Base-by-base conservation (phyloP, 2,329 filamentous ascomycete species). In the Nannizziopsis barbatae region DNA sequence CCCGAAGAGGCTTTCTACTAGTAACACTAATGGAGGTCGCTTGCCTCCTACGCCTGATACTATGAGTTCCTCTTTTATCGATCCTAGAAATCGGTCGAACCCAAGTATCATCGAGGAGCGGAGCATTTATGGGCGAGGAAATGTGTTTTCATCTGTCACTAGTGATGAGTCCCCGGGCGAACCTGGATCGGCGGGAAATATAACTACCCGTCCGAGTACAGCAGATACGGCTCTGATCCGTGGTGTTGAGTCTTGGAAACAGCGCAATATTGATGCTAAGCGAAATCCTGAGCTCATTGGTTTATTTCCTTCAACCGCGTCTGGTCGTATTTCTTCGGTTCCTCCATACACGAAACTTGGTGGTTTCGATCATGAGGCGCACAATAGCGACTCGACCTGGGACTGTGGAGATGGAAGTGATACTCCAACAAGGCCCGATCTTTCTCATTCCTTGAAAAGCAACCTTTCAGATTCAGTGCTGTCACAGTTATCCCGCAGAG, bases 1-100 rank as follows among this genome's bases (percentile, higher is more conserved):
- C 14, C 38, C 47, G 6, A 44, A 43, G 11, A 14, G 17, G 1
- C 18, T 4, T 9, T 7, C 35, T 17, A 22, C 36, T 30, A n/a
- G 33, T 8, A 42, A 50, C 27, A 17, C 27, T n/a, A 41, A 8
- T 45, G 64, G 60, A 4, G 54, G 59, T 9, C 60, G 57, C 12
- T 56, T 69, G 3, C 67, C 67, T 15, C 67, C 66, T 10, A 69
- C 67, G 1, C 67, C 67, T 2, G 67, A 69, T 45, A 69, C 67
- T 1, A 69, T 69, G 67, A 68, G 63, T 41, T 69, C 65, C 2
- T 62, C 63, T 41, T 58, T 62, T 44, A 60, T 58, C 17, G 56
- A 55, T 6, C 57, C 56, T 1, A 57, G 58, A 11, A 62, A 62
- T 35, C 52, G 60, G 18, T 67, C 65, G 1, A 63, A 65, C 38